Evolutionary conservation across 2,329 filamentous ascomycete species (phyloP).

Genomic region (Aspergillus sp.): DNA sequence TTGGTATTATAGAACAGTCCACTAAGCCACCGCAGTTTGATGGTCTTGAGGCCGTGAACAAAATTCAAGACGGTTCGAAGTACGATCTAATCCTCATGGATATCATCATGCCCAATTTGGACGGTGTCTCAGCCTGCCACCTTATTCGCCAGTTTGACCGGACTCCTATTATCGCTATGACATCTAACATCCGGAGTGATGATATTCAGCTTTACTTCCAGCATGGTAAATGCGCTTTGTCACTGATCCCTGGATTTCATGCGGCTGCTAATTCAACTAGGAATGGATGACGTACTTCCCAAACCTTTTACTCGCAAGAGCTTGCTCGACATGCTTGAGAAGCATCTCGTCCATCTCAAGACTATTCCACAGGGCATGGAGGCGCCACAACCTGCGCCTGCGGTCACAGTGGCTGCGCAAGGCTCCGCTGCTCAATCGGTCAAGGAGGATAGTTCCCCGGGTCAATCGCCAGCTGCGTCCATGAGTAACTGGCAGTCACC

Average conservation of each 20-base stretch:
- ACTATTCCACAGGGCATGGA: conserved; percentile 56
- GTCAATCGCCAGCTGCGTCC: conserved; percentile 53
- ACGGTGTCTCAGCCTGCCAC: conserved; percentile 89
- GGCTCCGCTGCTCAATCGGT: conserved; percentile 49
- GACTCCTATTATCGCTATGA: conserved; percentile 94
- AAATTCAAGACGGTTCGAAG: conserved; percentile 61
- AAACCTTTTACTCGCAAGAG: conserved; percentile 93
- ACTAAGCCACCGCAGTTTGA: conserved; percentile 55
- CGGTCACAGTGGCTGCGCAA: conserved; percentile 43
- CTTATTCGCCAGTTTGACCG: conserved; percentile 83
- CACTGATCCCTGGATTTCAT: not conserved
- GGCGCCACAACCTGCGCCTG: conserved; percentile 34
- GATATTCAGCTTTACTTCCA: conserved; percentile 97
- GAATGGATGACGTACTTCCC: conserved; percentile 94
- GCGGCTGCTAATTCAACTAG: conserved; percentile 42
- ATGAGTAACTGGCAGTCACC: conserved; percentile 60
- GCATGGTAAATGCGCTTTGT: conserved; percentile 56
- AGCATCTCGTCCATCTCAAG: conserved; percentile 77
- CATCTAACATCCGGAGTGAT: conserved; percentile 92
- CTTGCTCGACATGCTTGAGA: conserved; percentile 77
- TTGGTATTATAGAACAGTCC: not conserved
- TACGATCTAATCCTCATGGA: conserved; percentile 76
- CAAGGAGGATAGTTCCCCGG: conserved; percentile 58
- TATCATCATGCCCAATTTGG: conserved; percentile 94
- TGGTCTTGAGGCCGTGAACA: conserved; percentile 84